Evolutionary conservation across 106 monocot species (phyloP).

Genomic region (Iris macrosiphon): DNA sequence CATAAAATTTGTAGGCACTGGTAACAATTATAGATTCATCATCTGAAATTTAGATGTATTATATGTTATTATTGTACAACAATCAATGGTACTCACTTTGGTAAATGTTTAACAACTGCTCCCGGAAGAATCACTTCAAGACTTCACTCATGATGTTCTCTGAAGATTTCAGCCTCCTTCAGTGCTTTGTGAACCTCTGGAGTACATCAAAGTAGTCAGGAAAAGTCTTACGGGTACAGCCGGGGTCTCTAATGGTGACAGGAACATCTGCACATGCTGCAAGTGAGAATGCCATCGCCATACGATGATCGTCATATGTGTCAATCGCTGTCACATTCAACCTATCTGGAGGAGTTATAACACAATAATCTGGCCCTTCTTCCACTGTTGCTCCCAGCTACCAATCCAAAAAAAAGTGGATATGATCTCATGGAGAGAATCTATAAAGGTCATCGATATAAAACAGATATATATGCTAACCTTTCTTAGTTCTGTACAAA

Average conservation of each 20-base stretch:
- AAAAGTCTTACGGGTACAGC: constrained; percentile 96
- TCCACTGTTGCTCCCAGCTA: constrained; percentile 92
- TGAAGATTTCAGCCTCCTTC: no score
- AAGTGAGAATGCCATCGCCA: constrained; percentile 99
- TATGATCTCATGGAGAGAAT: no score
- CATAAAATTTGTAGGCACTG: no score
- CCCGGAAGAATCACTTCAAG: no score
- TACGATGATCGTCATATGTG: constrained; percentile 96
- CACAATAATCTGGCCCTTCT: constrained; percentile 93
- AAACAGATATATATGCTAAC: constrained; percentile 24
- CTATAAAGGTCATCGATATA: no score
- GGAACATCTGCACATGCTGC: constrained; percentile 91
- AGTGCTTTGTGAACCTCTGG: constrained; percentile 53
- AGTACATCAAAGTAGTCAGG: constrained; percentile 95
- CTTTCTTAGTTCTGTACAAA: constrained; percentile 97
- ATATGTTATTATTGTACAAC: no score
- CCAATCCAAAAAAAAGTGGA: background rate
- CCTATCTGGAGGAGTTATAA: constrained; percentile 91
- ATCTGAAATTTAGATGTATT: no score
- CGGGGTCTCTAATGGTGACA: constrained; percentile 85
- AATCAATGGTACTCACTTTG: no score
- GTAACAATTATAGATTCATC: no score
- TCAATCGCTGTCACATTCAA: constrained; percentile 72
- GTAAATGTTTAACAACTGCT: no score
- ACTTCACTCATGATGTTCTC: no score